Evolutionary conservation across 352 stramenopile genomes (phyloP).

Genomic region (Phytophthora cryptogea): DNA sequence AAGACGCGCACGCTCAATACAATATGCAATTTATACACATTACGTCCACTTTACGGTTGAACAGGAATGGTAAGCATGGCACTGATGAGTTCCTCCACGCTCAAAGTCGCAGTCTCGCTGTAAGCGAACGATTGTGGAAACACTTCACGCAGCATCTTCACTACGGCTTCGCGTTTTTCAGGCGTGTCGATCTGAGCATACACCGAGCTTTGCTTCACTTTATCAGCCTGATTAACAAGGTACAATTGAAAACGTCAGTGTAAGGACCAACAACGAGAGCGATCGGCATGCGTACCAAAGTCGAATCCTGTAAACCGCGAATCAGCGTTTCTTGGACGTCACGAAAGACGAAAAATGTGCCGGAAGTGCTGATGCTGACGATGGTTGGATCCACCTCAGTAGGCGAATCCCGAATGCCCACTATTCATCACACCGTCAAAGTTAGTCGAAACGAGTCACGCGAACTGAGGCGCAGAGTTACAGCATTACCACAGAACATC

Average conservation of each 20-base stretch:
- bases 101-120: neutral
- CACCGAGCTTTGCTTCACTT: slow-evolving; percentile 41
- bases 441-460: neutral
- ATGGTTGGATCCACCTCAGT: slow-evolving; percentile 46
- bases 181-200: slow-evolving; percentile 43
- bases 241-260: neutral
- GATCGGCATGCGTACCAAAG: slow-evolving; percentile 40
- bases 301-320: slow-evolving; percentile 42
- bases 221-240: slow-evolving; percentile 33
- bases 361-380: slow-evolving; percentile 68
- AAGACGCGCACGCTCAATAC: slow-evolving; percentile 16
- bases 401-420: slow-evolving; percentile 39
- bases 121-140: slow-evolving; percentile 16
- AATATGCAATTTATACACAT: slow-evolving; percentile 40
- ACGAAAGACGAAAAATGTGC: slow-evolving; percentile 65
- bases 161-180: slow-evolving; percentile 46
- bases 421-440: slow-evolving; percentile 14
- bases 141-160: slow-evolving; percentile 37
- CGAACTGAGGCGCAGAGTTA: neutral
- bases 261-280: neutral
- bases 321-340: slow-evolving; percentile 49
- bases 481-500: slow-evolving; percentile 68
- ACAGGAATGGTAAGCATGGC: slow-evolving; percentile 27
- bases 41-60: slow-evolving; percentile 16
- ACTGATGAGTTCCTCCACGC: slow-evolving; percentile 35